Base-by-base conservation (phyloP, 805 yeast species). In the Dipodascopsis uninucleata region DNA sequence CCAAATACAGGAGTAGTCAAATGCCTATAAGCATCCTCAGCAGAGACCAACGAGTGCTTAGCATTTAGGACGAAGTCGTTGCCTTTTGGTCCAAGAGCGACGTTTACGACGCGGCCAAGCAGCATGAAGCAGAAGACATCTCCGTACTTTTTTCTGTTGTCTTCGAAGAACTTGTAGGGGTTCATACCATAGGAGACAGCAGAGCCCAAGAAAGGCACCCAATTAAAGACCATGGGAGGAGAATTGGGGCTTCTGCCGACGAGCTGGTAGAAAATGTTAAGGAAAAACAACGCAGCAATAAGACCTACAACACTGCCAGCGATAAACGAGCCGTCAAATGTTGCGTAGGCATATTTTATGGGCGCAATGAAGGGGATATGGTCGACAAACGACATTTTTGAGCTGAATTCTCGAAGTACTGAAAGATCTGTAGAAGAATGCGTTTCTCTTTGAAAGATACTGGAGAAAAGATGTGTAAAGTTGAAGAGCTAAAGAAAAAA, bases 1-100 rank as follows among this genome's bases (percentile, higher is more conserved):
- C 98, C 98, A 58, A 93, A 93, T 12, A 88, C 96, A 10, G 98
- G 98, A n/a, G 97, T 90, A n/a, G 98, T 93, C 67, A 93, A 75
- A 64, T 89, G 96, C 52, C 82, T 75, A 71, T 93, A 93, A 31
- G 97, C 97, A 38, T 85, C 97, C 65, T 93, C 97, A 37, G 98
- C 98, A 38, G 88, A 81, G 20, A 89, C 97, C 58, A 87, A 95
- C 24, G 81, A 77, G 42, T 84, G 73, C 68, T 85, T 89, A 33
- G 96, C 86, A 67, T 93, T 93, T 58, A 93, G 79, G 36, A 90
- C 87, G 63, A 93, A 89, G 65, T 93, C 98, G 67, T 93, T 96
- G 56, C 98, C 98, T 68, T 85, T 85, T 58, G 97, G 97, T 39
- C 97, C 98, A 59, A 93, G 71, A 62, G 86, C 88, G 45, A 93